Evolutionary conservation across 2,329 filamentous ascomycete genomes (phyloP), one percentile per base, ranked within the genome.

Genomic region (Ceratocystis cacaofunesta): DNA sequence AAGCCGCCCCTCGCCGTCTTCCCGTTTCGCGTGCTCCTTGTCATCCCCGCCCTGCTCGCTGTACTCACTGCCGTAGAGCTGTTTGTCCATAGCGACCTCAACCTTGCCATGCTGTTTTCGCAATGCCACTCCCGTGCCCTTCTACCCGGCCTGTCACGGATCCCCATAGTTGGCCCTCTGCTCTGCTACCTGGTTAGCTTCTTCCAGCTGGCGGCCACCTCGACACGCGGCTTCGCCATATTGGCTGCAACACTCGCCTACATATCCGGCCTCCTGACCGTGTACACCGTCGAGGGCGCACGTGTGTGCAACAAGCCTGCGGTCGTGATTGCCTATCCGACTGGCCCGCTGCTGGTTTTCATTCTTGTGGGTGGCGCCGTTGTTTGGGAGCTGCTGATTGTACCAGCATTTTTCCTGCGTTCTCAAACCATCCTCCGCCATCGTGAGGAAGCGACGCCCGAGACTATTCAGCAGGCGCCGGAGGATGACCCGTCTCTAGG

Each of bases 1-100:
- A 73, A 71, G 62, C 75, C 76, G 10, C 81, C 82, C 17, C 78
- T 84, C 65, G 79, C 81, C 43, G 75, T 77, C 70, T 78, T 84
- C 70, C 74, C 78, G 60, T 78, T 82, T 61, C 79, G 78, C 50
- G 80, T 80, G 71, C 72, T 83, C 44, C 72, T 79, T n/a, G 76
- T 83, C 55, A 71, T 78, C 1, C 77, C 80, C 8, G 73, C 80
- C 61, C 70, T 81, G 36, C 75, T 82, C 63, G 75, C 79, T 69
- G 55, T 77, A 66, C 70, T 74, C 50, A 80, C 79, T 3, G 72
- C 72, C 32, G 65, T 73, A 68, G 69, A 73, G 30, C 76, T 82
- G 69, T 77, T 79, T 68, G 66, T 74, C 36, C 75, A 79, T 71
- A 76, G 76, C 52, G 79, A 81, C 72, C 75, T 80, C 71, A 80